Base-by-base conservation (phyloP, 2,329 filamentous ascomycete genomes). In the Nemania serpens region DNA sequence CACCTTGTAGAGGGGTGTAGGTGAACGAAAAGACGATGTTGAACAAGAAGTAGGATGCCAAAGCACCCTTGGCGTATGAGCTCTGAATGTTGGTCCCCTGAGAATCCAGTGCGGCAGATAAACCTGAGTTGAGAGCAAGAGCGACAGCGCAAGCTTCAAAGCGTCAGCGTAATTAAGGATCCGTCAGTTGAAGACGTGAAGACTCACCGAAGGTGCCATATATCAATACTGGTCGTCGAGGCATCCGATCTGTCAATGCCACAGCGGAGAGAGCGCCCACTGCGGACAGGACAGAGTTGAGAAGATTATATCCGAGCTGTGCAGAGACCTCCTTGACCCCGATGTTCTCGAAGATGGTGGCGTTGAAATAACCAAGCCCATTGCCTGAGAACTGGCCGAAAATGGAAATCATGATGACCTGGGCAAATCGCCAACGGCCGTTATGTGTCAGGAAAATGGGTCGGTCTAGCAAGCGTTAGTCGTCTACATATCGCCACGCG, bases 371-470 rank as follows among this genome's bases (percentile, higher is more conserved):
- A 13, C 79, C 78, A 6, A 82, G 75, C 53, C 79, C 79, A 59
- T 81, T 81, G 18, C 80, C 80, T 0, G 80, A 81, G 71, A 81
- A 82, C 67, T 82, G 79, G 15, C 79, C 80, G 57, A 82, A 82
- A 62, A 81, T 73, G 46, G 79, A 79, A 63, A 82, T 81, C 78
- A 82, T 81, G 63, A 81, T 64, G 43, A 82, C 79, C 61, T 82
- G 79, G 4, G 75, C 72, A 56, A 80, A 78, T 22, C 80, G 75
- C 79, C 79, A 82, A 54, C 80, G 79, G 45, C 78, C 79, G 49
- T 72, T 77, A 71, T 81, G 79, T 10, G 75, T 74, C 4, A 73
- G 41, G 43, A 82, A 15, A 55, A 82, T 75, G 1, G 79, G 79
- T 13, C 79, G 76, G 71, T 82, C 75, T 77, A 55, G 51, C 4